Base-by-base conservation (phyloP, 2,329 filamentous ascomycete species). In the Ophiostoma ips region DNA sequence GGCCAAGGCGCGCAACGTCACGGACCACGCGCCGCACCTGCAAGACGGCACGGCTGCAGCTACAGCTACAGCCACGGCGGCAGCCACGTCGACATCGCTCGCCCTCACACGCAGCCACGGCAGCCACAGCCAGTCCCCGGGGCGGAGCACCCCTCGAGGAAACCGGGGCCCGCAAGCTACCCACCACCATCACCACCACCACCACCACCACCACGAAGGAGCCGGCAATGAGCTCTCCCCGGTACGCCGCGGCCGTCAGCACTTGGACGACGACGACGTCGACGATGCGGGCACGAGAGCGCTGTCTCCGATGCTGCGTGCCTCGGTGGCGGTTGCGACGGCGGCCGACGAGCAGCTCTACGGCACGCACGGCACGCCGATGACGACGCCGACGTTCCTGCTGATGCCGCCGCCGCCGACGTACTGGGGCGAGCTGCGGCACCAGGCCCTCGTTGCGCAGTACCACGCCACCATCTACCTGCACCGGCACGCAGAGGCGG, bases 351-450 rank as follows among this genome's bases (percentile, higher is more conserved):
- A 41, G 3, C 19, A 41, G 3, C 3, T 21, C 3, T 41, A 30
- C 11, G 30, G 30, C 21, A 24, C n/a, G n/a, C n/a, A 28, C 18
- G 28, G 38, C 21, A 35, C n/a, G 36, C 19, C 35, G 7, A 30
- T 24, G 35, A 34, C 12, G 16, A 31, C 36, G 16, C 71, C 71
- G 0, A 34, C 51, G 11, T 47, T 34, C 12, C 65, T 77, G 2
- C 62, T 77, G 13, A 69, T 77, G 66, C 62, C 73, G 5, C 72
- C 73, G 5, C 72, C 72, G 3, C 63, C 63, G 3, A 68, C 62
- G 3, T 56, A 61, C 19, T 52, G 62, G 12, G 63, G 58, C 34
- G 60, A 61, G 44, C 51, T 66, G 24, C 62, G 59, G 34, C 64
- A 69, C 41, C 61, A 59, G 44, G 57, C 63, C 4, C 57, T 59